Evolutionary conservation across 768 basidiomycete species (phyloP).

Genomic region (Infundibulicybe gibba): DNA sequence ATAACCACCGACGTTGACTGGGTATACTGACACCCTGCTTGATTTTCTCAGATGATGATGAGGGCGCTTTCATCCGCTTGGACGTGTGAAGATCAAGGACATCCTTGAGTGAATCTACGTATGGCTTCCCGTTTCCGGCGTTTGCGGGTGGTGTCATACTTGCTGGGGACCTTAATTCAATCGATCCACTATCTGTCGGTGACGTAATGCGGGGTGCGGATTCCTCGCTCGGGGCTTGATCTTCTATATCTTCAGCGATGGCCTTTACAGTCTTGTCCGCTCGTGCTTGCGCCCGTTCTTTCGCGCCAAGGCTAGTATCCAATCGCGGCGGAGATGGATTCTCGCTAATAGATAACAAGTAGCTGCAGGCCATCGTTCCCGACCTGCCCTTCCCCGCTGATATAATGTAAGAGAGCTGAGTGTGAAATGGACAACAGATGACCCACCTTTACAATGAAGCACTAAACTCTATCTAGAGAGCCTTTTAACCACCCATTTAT

Average conservation of each 20-base stretch:
- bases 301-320: constrained; percentile 40
- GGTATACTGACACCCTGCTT: constrained; percentile 76
- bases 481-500: constrained; percentile 70
- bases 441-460: constrained; percentile 82
- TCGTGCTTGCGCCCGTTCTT: constrained; percentile 43
- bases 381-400: constrained; percentile 81
- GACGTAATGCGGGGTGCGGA: not conserved
- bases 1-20: constrained; percentile 74
- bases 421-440: not conserved
- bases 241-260: constrained; percentile 40
- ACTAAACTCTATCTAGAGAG: constrained; percentile 66
- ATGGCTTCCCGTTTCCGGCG: constrained; percentile 19
- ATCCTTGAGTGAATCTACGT: constrained; percentile 40
- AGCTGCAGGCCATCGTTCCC: constrained; percentile 81
- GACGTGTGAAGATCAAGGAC: constrained; percentile 70
- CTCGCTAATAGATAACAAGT: constrained; percentile 61
- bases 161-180: not conserved
- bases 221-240: not conserved
- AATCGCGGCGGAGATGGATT: constrained; percentile 43
- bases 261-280: constrained; percentile 47
- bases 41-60: constrained; percentile 22
- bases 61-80: constrained; percentile 57
- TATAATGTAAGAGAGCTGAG: not conserved
- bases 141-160: constrained; percentile 6
- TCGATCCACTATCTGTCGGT: not conserved